Evolutionary conservation across 768 basidiomycete species (phyloP).

Genomic region (Hortiboletus campestris): DNA sequence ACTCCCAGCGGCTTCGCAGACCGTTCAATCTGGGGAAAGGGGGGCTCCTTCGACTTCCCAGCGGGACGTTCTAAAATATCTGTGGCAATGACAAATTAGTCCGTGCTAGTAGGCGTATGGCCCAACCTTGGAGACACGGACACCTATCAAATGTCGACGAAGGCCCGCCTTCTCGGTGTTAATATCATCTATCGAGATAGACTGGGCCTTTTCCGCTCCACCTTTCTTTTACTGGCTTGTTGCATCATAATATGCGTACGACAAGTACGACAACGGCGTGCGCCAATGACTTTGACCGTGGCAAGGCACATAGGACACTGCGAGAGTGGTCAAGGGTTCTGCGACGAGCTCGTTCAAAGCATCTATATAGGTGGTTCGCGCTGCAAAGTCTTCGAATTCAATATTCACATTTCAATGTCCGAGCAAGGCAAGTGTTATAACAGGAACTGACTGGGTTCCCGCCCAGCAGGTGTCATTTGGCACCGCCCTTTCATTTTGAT

Average conservation of each 20-base stretch:
- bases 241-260: constrained; percentile 3
- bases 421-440: background rate
- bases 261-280: constrained; percentile 10
- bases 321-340: background rate
- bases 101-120: background rate
- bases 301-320: background rate
- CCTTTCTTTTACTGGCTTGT: background rate
- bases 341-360: background rate
- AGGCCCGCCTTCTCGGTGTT: constrained; percentile 2
- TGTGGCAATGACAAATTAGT: constrained; percentile 12
- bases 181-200: constrained; percentile 12
- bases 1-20: constrained; percentile 2
- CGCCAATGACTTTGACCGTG: background rate
- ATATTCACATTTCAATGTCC: background rate
- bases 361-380: background rate
- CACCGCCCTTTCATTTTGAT: background rate
- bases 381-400: background rate
- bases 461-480: background rate
- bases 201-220: background rate
- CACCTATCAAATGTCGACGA: constrained; percentile 2
- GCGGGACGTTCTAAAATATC: background rate
- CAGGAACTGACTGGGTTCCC: background rate
- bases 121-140: constrained; percentile 1
- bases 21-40: constrained; percentile 1
- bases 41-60: constrained; percentile 9